phyloP scores from a whole-genome alignment of 768 basidiomycete genomes.

The Suillus plorans region DNA sequence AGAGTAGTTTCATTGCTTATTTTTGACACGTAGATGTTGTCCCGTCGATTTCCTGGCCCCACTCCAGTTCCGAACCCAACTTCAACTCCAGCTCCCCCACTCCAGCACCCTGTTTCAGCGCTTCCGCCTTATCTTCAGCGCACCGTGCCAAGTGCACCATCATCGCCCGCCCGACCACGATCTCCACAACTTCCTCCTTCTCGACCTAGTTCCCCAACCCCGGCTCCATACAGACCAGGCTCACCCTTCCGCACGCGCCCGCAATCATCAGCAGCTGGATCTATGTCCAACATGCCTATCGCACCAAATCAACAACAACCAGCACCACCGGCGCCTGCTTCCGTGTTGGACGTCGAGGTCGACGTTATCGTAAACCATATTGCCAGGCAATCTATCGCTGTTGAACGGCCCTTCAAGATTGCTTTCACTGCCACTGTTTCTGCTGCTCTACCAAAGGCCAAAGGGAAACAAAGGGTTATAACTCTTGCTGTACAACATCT shows the following conservation, averaged over 20 bases:
- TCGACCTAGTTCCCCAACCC: slow-evolving; percentile 59
- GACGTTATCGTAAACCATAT: slow-evolving; percentile 55
- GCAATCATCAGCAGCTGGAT: slow-evolving; percentile 31
- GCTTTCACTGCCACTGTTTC: slow-evolving; percentile 53
- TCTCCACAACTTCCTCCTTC: slow-evolving; percentile 54
- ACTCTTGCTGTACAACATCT: slow-evolving; percentile 68
- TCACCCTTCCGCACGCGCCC: slow-evolving; percentile 41
- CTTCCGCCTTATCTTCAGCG: slow-evolving; percentile 78
- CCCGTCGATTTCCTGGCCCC: slow-evolving; percentile 70
- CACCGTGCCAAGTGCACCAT: slow-evolving; percentile 34
- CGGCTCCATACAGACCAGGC: slow-evolving; percentile 42
- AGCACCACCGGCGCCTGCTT: slow-evolving; percentile 22
- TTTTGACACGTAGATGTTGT: slow-evolving; percentile 53
- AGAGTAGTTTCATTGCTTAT: background rate
- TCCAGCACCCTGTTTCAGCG: slow-evolving; percentile 60
- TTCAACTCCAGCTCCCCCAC: slow-evolving; percentile 18
- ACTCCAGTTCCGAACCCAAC: slow-evolving; percentile 19
- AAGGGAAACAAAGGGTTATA: slow-evolving; percentile 40
- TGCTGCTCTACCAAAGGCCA: slow-evolving; percentile 37
- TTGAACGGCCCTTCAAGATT: slow-evolving; percentile 64
- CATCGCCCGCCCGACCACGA: slow-evolving; percentile 50
- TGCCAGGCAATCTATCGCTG: slow-evolving; percentile 40
- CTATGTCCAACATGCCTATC: slow-evolving; percentile 17
- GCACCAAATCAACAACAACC: slow-evolving; percentile 16
- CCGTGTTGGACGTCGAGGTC: slow-evolving; percentile 47